Evolutionary conservation across 139 green algal genomes (phyloP).

Genomic region (Gonium pectorale): DNA sequence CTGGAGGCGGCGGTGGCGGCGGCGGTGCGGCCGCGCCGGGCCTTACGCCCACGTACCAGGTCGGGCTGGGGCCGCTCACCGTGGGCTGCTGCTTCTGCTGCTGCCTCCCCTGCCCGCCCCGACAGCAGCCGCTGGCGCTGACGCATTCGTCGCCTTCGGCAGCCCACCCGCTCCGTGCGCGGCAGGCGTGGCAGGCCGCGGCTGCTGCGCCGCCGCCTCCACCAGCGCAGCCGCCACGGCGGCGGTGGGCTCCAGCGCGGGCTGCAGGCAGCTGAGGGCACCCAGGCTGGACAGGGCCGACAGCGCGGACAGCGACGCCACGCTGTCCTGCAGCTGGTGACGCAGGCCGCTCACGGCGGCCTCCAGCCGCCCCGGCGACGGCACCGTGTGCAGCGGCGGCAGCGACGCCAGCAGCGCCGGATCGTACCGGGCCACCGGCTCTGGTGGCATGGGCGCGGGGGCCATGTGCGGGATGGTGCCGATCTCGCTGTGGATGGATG

Average conservation of each 20-base stretch:
- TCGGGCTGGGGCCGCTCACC: no score
- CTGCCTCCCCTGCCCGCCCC: neutral
- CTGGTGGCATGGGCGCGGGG: neutral
- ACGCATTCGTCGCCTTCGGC: neutral
- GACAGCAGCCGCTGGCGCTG: neutral
- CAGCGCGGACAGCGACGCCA: neutral
- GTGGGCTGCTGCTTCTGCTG: neutral
- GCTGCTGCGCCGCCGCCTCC: neutral
- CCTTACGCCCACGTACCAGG: no score
- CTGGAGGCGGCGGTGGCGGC: no score
- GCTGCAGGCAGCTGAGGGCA: conserved; percentile 19
- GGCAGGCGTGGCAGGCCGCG: neutral
- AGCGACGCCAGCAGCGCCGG: neutral
- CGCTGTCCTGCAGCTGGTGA: neutral
- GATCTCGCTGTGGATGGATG: conserved; percentile 4
- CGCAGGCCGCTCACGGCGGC: neutral
- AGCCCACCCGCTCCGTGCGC: neutral
- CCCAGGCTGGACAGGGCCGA: neutral
- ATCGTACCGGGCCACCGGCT: neutral
- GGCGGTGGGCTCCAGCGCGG: neutral
- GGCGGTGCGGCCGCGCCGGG: no score
- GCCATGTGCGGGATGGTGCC: neutral
- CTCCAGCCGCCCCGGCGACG: neutral
- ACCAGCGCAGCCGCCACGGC: neutral
- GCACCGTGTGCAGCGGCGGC: conserved; percentile 11